Percentiles rank a stretch among this genome's conserved stretches.
These are phyloP conservation scores for Phytopythium vexans DNA, from an alignment of 352 stramenopile genomes.

Conservation along the genomic window DNA sequence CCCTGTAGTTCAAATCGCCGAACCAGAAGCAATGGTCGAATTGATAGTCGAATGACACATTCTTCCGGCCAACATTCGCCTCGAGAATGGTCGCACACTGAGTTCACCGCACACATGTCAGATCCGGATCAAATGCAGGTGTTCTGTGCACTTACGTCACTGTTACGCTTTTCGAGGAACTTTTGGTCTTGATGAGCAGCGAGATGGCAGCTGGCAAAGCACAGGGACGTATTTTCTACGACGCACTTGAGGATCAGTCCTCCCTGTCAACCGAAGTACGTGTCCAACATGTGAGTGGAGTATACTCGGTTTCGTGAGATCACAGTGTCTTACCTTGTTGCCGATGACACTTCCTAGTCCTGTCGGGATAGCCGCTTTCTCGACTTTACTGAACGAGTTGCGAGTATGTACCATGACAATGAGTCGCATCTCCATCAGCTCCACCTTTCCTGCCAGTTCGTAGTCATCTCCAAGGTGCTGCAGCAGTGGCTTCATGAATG, in stretches of 20 bases:
- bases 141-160: constrained; percentile 41
- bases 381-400: constrained; percentile 53
- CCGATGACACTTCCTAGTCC: constrained; percentile 76
- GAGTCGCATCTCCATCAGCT: constrained; percentile 82
- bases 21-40: constrained; percentile 88
- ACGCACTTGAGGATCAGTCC: constrained; percentile 74
- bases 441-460: constrained; percentile 57
- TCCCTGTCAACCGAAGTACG: constrained; percentile 30
- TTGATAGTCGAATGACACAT: constrained; percentile 71
- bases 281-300: not conserved
- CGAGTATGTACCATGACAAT: constrained; percentile 65
- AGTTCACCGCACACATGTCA: not conserved
- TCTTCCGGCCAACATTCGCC: constrained; percentile 56
- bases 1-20: constrained; percentile 85
- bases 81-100: constrained; percentile 78
- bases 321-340: constrained; percentile 56
- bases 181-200: constrained; percentile 83
- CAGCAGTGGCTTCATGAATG: constrained; percentile 61
- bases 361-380: constrained; percentile 72
- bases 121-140: not conserved
- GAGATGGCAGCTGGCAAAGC: constrained; percentile 86
- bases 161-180: constrained; percentile 84
- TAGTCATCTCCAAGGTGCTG: constrained; percentile 60
- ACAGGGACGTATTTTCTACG: constrained; percentile 76
- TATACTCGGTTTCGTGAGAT: too few relatives aligned